phyloP scores from a whole-genome alignment of 208 protist genomes.

The Leishmania arabica region DNA sequence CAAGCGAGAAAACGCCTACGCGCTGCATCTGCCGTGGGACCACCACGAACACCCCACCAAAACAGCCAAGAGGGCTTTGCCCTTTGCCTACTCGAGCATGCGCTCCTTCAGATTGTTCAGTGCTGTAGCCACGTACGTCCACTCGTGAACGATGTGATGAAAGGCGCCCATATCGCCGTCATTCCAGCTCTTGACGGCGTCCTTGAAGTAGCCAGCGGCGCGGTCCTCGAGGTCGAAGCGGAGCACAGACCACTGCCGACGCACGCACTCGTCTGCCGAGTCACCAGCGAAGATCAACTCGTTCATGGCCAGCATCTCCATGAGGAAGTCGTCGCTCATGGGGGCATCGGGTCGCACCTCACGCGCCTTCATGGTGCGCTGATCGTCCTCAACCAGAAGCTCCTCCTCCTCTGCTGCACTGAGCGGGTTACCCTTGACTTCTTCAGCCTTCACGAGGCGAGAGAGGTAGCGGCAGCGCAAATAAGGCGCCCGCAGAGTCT shows the following conservation, averaged over 20 bases:
- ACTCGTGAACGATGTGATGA: constrained; percentile 56
- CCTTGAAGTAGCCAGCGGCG: constrained; percentile 52
- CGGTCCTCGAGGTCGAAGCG: constrained; percentile 68
- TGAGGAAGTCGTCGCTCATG: constrained; percentile 66
- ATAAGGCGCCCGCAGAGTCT: constrained; percentile 73
- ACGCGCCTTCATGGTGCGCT: constrained; percentile 30
- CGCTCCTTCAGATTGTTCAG: constrained; percentile 63
- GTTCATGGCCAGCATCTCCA: constrained; percentile 75
- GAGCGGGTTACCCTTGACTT: constrained; percentile 39
- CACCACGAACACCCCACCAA: background rate
- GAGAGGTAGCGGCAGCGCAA: constrained; percentile 79
- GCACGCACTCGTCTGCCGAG: constrained; percentile 36
- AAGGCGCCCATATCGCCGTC: constrained; percentile 40
- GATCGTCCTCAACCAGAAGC: constrained; percentile 65
- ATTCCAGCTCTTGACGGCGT: constrained; percentile 44
- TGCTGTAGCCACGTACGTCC: constrained; percentile 82
- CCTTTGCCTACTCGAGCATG: constrained; percentile 29
- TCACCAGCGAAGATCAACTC: constrained; percentile 77
- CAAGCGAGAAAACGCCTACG: background rate
- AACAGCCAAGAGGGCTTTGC: background rate
- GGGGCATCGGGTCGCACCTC: constrained; percentile 32
- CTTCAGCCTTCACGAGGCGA: constrained; percentile 42
- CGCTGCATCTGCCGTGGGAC: background rate
- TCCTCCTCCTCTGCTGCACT: constrained; percentile 63
- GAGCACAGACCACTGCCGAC: constrained; percentile 52